Percentiles rank a stretch among this genome's conserved stretches.
These are phyloP conservation scores for Omphalea diandra DNA, from an alignment of 441 rosid genomes.

Conservation along the genomic window DNA sequence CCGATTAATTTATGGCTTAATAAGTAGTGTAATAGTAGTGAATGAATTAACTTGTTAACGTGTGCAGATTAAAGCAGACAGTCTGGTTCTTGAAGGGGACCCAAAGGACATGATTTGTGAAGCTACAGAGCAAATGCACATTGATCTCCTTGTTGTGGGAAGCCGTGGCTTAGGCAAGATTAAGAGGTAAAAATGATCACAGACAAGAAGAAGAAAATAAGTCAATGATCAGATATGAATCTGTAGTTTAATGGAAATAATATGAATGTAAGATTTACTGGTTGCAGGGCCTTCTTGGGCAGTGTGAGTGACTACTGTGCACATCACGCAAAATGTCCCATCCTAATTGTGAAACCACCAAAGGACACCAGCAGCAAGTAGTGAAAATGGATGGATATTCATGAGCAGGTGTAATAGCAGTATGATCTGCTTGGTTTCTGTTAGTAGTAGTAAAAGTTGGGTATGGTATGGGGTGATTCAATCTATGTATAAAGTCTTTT, in stretches of 20 bases:
- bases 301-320: constrained; percentile 81
- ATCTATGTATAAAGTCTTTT: too few species aligned
- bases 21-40: too few species aligned
- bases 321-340: constrained; percentile 67
- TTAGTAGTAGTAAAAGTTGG: too few species aligned
- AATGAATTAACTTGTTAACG: neutral
- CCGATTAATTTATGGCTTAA: neutral
- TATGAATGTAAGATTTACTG: neutral
- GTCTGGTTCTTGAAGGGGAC: constrained; percentile 59
- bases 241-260: too few species aligned
- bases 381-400: neutral
- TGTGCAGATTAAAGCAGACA: constrained; percentile 59
- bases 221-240: too few species aligned
- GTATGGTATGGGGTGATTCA: too few species aligned
- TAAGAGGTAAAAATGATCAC: too few species aligned
- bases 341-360: constrained; percentile 68
- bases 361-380: constrained; percentile 25
- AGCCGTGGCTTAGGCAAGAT: constrained; percentile 80
- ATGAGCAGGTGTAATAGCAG: too few species aligned
- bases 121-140: constrained; percentile 59
- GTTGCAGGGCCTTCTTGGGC: constrained; percentile 59
- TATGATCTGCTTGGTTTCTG: too few species aligned
- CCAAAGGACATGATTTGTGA: constrained; percentile 75
- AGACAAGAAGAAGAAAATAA: too few species aligned
- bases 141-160: constrained; percentile 68